These are phyloP conservation scores for Tulasnella sp. DNA, from an alignment of 768 basidiomycete genomes.

Conservation along the genomic window DNA sequence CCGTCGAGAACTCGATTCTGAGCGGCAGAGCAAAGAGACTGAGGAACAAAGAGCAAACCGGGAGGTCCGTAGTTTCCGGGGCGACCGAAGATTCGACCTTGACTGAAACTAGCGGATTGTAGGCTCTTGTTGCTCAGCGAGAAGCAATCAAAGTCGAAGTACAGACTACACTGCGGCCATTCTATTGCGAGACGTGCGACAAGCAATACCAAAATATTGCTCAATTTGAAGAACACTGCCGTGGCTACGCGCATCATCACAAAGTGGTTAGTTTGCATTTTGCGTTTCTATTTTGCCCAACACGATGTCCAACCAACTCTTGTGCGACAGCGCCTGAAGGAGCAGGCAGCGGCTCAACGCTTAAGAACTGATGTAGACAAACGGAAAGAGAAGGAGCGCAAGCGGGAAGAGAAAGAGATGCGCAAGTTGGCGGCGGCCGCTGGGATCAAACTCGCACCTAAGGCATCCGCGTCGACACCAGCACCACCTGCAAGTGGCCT, in stretches of 20 bases:
- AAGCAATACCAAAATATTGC: conserved; percentile 84
- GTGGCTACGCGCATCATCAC: conserved; percentile 28
- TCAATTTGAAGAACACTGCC: conserved; percentile 86
- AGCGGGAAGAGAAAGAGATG: conserved; percentile 79
- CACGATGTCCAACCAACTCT: background rate
- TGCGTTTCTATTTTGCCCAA: background rate
- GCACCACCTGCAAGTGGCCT: conserved; percentile 19
- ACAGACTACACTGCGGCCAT: conserved; percentile 59
- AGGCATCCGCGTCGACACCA: conserved; percentile 31
- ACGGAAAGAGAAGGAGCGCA: conserved; percentile 80
- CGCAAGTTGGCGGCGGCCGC: conserved; percentile 78
- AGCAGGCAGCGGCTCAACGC: conserved; percentile 73
- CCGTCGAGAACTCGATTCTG: conserved; percentile 73
- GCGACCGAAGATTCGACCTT: background rate
- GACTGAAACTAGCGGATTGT: conserved; percentile 21
- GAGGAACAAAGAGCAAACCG: conserved; percentile 68
- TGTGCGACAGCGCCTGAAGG: conserved; percentile 50
- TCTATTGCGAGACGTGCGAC: conserved; percentile 79
- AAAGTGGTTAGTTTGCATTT: conserved; percentile 25
- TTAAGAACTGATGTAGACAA: conserved; percentile 54
- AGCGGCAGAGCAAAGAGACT: conserved; percentile 73
- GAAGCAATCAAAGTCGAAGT: conserved; percentile 66
- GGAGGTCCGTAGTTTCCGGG: conserved; percentile 49
- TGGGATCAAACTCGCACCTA: conserved; percentile 60
- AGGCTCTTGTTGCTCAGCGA: conserved; percentile 64